Percentiles rank a stretch among this genome's conserved stretches.
Conservation (phyloP, 179 eudicot genomes). For the Corrigiola litoralis region DNA sequence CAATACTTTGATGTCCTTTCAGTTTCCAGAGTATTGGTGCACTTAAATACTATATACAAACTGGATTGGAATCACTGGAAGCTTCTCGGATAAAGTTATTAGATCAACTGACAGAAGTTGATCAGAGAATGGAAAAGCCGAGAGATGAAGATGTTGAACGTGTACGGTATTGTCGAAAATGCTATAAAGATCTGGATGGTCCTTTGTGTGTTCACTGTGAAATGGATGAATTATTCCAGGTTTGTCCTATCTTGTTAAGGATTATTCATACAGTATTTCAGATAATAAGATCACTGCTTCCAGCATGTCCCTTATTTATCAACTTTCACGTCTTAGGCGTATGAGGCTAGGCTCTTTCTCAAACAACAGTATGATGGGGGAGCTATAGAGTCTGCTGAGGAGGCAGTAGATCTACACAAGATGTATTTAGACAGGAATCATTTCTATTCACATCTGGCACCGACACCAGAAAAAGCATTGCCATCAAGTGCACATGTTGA, state of each 20-base stretch:
- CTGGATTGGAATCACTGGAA: constrained; percentile 72
- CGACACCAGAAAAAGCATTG: constrained; percentile 35
- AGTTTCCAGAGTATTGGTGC: constrained; percentile 66
- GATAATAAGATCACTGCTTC: neutral
- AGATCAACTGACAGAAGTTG: constrained; percentile 63
- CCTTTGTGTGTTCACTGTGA: constrained; percentile 82
- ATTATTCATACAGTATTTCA: neutral
- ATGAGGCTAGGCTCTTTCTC: constrained; percentile 94
- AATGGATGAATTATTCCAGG: constrained; percentile 84
- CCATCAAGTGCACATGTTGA: constrained; percentile 32
- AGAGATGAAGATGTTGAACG: constrained; percentile 72
- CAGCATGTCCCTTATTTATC: neutral
- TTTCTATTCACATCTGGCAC: constrained; percentile 53
- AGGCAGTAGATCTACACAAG: constrained; percentile 64
- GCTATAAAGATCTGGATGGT: constrained; percentile 64
- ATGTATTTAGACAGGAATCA: constrained; percentile 56
- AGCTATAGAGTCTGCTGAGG: constrained; percentile 68
- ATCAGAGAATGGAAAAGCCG: constrained; percentile 73
- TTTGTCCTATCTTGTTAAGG: constrained; percentile 11
- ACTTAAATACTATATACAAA: constrained; percentile 66
- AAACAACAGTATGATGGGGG: constrained; percentile 58
- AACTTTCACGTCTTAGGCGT: constrained; percentile 39
- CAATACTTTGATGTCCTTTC: constrained; percentile 16
- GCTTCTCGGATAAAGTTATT: constrained; percentile 56
- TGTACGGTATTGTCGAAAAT: constrained; percentile 78